Evolutionary conservation across 2,329 filamentous ascomycete species (phyloP), one percentile per base, ranked within the genome.

Genomic region (Cladophialophora bantiana): DNA sequence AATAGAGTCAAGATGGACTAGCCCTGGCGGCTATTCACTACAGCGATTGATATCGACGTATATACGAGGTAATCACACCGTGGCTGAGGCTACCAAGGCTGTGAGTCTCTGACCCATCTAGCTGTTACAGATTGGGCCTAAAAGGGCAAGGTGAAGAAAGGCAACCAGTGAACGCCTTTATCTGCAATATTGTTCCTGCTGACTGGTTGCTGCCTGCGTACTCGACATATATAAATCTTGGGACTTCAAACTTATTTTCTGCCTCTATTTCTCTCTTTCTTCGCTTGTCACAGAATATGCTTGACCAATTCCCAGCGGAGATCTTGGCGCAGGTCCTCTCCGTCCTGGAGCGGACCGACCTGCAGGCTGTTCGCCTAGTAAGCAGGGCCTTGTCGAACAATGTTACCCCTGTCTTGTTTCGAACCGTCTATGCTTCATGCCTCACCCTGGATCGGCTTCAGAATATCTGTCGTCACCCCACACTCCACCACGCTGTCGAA

Each of bases 361-460:
- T 66, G 10, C 61, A 66, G 34, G 34, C 40, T 13, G n/a, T 66
- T 7, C 34, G 61, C 35, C 50, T 64, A 1, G 40, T 53, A 13
- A 57, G 61, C 50, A 52, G 36, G 31, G 31, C 6, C 9, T 38
- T 67, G 18, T 20, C 36, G 5, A 26, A 15, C 9, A 20, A 56
- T 45, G 60, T 64, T 9, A 13, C 13, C 3, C 59, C 55, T 18
- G 35, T 34, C 35, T 52, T 67, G 42, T 67, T 63, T 32, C 65
- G 60, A 45, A 67, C 56, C 4, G 12, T 67, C 36, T 26, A 38
- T 35, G 32, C 64, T 31, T 64, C 60, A 10, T 36, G 32, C 3
- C 60, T 67, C 20, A 67, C 60, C 10, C 7, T 64, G 13, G 18
- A 64, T 26, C 54, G 56, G 7, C 60, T 67, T 7, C n/a, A n/a